These are phyloP conservation scores for Teunomyces cretensis DNA, from an alignment of 805 yeast species.

Conservation along the genomic window DNA sequence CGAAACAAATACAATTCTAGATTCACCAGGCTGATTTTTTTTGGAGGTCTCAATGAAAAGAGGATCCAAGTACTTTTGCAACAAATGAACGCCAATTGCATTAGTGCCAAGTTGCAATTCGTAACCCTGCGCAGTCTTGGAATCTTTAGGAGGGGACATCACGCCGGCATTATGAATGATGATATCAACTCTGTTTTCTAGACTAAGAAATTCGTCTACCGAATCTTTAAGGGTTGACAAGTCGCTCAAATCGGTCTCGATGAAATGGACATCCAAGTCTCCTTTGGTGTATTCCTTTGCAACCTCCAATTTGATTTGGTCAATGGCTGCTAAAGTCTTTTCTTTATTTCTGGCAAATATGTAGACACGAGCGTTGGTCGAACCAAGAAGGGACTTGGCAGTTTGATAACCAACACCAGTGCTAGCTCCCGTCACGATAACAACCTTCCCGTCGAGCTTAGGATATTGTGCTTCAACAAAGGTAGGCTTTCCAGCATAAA, in stretches of 20 bases:
- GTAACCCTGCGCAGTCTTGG: slow-evolving; percentile 42
- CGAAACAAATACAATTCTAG: slow-evolving; percentile 47
- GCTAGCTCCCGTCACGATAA: slow-evolving; percentile 40
- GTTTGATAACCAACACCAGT: slow-evolving; percentile 34
- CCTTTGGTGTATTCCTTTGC: slow-evolving; percentile 16
- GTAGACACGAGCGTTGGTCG: slow-evolving; percentile 35
- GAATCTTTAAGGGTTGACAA: slow-evolving; percentile 13
- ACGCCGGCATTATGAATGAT: slow-evolving; percentile 30
- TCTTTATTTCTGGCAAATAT: slow-evolving; percentile 33
- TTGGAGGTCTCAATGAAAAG: slow-evolving; percentile 32
- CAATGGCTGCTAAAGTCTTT: slow-evolving; percentile 29
- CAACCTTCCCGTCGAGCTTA: slow-evolving; percentile 34
- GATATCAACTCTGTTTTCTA: slow-evolving; percentile 17
- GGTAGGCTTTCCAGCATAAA: slow-evolving; percentile 15
- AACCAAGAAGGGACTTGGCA: slow-evolving; percentile 25
- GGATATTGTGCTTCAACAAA: slow-evolving; percentile 34
- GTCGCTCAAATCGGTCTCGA: slow-evolving; percentile 10
- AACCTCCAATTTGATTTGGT: slow-evolving; percentile 20
- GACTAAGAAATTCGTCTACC: slow-evolving; percentile 24
- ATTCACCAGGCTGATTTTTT: slow-evolving; percentile 17
- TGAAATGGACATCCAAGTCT: slow-evolving; percentile 6
- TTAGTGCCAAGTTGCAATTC: slow-evolving; percentile 50
- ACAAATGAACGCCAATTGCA: slow-evolving; percentile 45
- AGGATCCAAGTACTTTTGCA: slow-evolving; percentile 40
- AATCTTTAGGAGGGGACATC: slow-evolving; percentile 36